Evolutionary conservation across 768 basidiomycete genomes (phyloP), one percentile per base, ranked within the genome.

Genomic region (Mycena metata): DNA sequence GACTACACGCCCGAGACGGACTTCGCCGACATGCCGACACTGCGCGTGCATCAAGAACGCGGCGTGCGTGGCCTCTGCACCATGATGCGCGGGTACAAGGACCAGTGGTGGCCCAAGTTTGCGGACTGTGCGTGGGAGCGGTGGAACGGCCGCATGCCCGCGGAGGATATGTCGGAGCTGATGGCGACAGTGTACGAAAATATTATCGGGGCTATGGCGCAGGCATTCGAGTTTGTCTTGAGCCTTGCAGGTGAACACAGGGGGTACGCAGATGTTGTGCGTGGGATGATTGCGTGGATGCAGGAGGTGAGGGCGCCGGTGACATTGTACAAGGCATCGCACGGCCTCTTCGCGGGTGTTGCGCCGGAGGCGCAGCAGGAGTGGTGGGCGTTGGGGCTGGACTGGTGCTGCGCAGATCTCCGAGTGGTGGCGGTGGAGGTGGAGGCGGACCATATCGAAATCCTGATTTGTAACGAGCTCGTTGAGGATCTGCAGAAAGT

Each of bases 381-480:
- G 24, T 60, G 58, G 58, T 24, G 58, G 45, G 58, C 58, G n/a
- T 10, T 47, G 13, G 58, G 58, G 30, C 45, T 60, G 26, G 45
- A 60, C 33, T 60, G 58, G 58, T n/a, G 45, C 36, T 47, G 45
- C 36, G 12, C 26, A 13, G 45, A 58, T 24, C 30, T 60, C 30
- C 58, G 45, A 36, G 58, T 60, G 43, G 58, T 60, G 58, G 58
- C n/a, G n/a, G n/a, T n/a, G n/a, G n/a, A n/a, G n/a, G n/a, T n/a
- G n/a, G n/a, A n/a, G n/a, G n/a, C n/a, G n/a, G n/a, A n/a, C n/a
- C n/a, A n/a, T n/a, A n/a, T n/a, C n/a, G n/a, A n/a, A n/a, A n/a
- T n/a, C n/a, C n/a, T n/a, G n/a, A n/a, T n/a, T n/a, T n/a, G n/a
- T n/a, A n/a, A n/a, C n/a, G n/a, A n/a, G n/a, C n/a, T n/a, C n/a